Conservation (phyloP, 2,329 filamentous ascomycete genomes). For the Intubia oerlemansii region DNA sequence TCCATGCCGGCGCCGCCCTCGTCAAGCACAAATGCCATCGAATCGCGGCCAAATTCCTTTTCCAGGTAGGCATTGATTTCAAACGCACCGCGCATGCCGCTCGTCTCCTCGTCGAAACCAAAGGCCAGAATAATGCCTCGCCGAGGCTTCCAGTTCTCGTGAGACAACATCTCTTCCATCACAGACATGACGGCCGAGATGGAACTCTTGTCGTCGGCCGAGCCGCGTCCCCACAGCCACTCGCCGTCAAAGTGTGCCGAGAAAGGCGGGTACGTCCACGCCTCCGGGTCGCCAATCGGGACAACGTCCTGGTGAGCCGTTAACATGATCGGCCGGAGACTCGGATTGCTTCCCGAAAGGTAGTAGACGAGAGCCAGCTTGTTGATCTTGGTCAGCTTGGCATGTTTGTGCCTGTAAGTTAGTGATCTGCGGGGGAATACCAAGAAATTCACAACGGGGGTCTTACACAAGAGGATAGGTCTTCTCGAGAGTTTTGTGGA, state of each 20-base stretch:
- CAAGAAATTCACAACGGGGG: constrained; percentile 1
- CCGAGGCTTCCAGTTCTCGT: constrained; percentile 25
- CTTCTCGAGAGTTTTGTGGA: constrained; percentile 25
- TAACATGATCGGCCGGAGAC: constrained; percentile 32
- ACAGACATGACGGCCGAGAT: constrained; percentile 34
- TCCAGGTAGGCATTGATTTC: constrained; percentile 23
- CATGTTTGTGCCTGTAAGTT: background rate
- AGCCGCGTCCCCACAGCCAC: constrained; percentile 38
- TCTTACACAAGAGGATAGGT: constrained; percentile 30
- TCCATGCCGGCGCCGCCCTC: constrained; percentile 28
- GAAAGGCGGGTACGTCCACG: constrained; percentile 40
- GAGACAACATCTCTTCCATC: constrained; percentile 28
- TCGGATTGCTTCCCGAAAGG: constrained; percentile 27
- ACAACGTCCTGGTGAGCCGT: constrained; percentile 47
- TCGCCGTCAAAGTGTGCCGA: constrained; percentile 34
- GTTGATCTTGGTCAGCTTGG: constrained; percentile 29
- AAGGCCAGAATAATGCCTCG: constrained; percentile 36
- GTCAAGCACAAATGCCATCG: constrained; percentile 33
- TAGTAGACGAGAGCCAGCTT: constrained; percentile 36
- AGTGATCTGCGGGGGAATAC: constrained; percentile 5
- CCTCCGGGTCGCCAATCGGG: constrained; percentile 28
- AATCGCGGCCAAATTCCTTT: constrained; percentile 29
- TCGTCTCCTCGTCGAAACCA: constrained; percentile 42
- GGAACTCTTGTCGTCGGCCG: constrained; percentile 38
- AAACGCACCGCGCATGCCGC: constrained; percentile 26